Base-by-base conservation (phyloP, 2,329 filamentous ascomycete species). In the Aspergillus niger region DNA sequence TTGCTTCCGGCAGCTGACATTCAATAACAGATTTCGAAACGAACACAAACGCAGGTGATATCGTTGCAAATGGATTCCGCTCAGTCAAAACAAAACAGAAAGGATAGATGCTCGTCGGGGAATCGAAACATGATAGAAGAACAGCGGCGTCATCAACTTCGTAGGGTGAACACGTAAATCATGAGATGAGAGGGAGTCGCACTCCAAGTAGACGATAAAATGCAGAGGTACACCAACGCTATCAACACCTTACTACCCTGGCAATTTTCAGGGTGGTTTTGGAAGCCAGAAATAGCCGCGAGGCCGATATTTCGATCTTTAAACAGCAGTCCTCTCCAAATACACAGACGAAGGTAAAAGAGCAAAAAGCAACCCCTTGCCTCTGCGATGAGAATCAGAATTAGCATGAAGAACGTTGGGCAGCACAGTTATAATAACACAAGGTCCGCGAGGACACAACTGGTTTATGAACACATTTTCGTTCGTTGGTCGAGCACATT, bases 361-460 rank as follows among this genome's bases (percentile, higher is more conserved):
- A 63, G 61, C 28, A 62, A 61, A 62, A 62, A 55, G 53, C 53
- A 30, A 47, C 26, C 43, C 51, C 57, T 43, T 51, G 32, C 55
- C 20, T 56, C 55, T 48, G 43, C 17, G 55, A 57, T 36, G 49
- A 51, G 38, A 61, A 62, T 60, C 60, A 56, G 51, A 60, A 24
- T 41, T 57, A 52, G 57, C 47, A 60, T 64, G 57, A 62, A 48
- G 30, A 64, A 55, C 48, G 56, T 51, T 57, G 54, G 48, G 50
- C 57, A 32, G 44, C 54, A 55, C 20, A 62, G 44, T 63, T 52
- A 55, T 66, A 60, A 60, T 66, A 58, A 56, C 60, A 66, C 54
- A 67, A 55, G 43, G 74, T 76, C 74, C 74, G 71, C 64, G 72
- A 74, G 74, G 73, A 76, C 73, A 57, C 24, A 54, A 65, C 62